Base-by-base conservation (phyloP, 768 basidiomycete genomes). In the Amanita molliuscula region DNA sequence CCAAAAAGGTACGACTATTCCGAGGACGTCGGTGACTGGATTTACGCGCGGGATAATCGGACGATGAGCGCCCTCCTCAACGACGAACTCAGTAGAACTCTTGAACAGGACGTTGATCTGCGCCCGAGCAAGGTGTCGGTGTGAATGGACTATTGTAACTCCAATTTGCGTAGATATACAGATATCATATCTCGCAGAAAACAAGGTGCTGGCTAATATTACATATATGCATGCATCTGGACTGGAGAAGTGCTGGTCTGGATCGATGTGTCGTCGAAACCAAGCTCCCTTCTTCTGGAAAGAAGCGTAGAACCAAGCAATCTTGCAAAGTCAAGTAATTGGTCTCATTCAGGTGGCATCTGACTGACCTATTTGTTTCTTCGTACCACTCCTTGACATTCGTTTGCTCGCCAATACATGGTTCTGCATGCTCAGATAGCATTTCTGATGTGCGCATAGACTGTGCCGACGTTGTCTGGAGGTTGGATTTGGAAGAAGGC, bases 1-100 rank as follows among this genome's bases (percentile, higher is more conserved):
- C 93, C 93, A 15, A 94, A 94, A 67, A 81, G 93, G 25, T 96
- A 90, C 58, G 90, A 94, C 65, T 93, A 84, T 54, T 71, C 73
- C 26, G 65, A 70, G 50, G 62, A 62, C 25, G 62, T 66, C 28
- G 73, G 77, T 46, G 70, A 74, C 48, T 96, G 93, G 93, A 66
- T 86, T 26, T 93, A 94, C 61, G 64, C 70, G 5, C 76, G 93
- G 40, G 85, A 90, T 48, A 77, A 76, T 18, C 67, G 66, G 35
- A 69, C 75, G 3, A 63, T 95, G 56, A 74, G 77, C 6, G 65
- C 70, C 6, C 67, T 93, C 43, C 67, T 95, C 34, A 80, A 84
- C 44, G 65, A 71, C 33, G 92, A 96, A 60, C 72, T 96, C 28
- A 65, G 62, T 25, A 49, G 55, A 33, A 61, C 63, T 23, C 59